These are phyloP conservation scores for Haplographium delicatum DNA, from an alignment of 495 filamentous ascomycete species.

Conservation along the genomic window DNA sequence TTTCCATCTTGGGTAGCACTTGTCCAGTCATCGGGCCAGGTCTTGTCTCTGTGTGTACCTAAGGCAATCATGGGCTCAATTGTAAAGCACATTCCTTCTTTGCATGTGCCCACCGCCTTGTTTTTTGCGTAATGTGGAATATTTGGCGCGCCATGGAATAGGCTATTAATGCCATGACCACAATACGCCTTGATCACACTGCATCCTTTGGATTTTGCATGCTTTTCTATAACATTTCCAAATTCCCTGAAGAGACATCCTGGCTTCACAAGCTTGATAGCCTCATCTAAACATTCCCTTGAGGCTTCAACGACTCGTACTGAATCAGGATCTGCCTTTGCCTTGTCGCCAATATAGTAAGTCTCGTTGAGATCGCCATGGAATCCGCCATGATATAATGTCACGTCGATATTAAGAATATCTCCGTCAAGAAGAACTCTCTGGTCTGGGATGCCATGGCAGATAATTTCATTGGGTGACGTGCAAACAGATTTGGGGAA, in stretches of 20 bases:
- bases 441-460: conserved; percentile 85
- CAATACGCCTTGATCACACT: conserved; percentile 87
- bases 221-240: conserved; percentile 79
- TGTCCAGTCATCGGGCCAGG: conserved; percentile 91
- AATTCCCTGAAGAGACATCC: conserved; percentile 81
- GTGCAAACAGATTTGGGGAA: conserved; percentile 99
- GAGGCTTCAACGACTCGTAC: conserved; percentile 83
- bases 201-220: conserved; percentile 71
- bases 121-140: conserved; percentile 88
- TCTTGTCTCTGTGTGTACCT: conserved; percentile 73
- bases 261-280: conserved; percentile 80
- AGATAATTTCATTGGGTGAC: conserved; percentile 93
- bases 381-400: conserved; percentile 80
- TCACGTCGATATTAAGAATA: conserved; percentile 86
- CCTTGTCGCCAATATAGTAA: conserved; percentile 80
- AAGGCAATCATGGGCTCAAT: conserved; percentile 91
- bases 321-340: conserved; percentile 66
- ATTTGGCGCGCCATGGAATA: conserved; percentile 82
- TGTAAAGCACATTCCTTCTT: conserved; percentile 88
- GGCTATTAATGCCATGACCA: conserved; percentile 78
- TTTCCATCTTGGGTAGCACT: conserved; percentile 78
- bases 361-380: conserved; percentile 91
- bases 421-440: conserved; percentile 75
- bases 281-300: conserved; percentile 74
- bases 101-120: conserved; percentile 81